Evolutionary conservation across 1,284 basidiomycete genomes (phyloP).

Genomic region (Malassezia japonica): DNA sequence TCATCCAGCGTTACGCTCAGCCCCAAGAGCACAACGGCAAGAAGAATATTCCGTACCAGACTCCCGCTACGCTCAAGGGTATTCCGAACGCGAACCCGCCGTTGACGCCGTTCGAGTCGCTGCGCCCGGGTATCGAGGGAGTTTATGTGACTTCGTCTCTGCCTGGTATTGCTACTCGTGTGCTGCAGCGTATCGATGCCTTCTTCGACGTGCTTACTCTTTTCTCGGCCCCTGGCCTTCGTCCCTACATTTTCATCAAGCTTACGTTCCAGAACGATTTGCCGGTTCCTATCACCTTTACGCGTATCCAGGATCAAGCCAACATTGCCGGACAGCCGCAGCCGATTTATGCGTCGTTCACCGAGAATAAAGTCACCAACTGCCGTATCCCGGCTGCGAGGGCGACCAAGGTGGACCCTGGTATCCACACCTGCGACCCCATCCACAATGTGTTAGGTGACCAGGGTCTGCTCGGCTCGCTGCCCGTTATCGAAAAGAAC

Average conservation of each 20-base stretch:
- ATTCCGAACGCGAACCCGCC: conserved; percentile 38
- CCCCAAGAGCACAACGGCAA: conserved; percentile 34
- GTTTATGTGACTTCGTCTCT: conserved; percentile 55
- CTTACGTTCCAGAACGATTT: conserved; percentile 21
- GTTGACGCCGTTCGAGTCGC: conserved; percentile 59
- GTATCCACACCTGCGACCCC: conserved; percentile 14
- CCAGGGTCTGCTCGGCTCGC: conserved; percentile 25
- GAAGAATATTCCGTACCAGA: conserved; percentile 1
- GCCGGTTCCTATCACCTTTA: conserved; percentile 19
- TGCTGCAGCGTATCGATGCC: conserved; percentile 26
- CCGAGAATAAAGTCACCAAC: not conserved
- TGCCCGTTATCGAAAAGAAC: conserved; percentile 23
- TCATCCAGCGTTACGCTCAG: conserved; percentile 42
- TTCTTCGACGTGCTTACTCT: conserved; percentile 23
- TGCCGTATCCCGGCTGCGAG: conserved; percentile 3
- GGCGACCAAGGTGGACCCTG: conserved; percentile 5
- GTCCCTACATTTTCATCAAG: conserved; percentile 16
- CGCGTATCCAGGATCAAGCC: conserved; percentile 21
- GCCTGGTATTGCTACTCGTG: conserved; percentile 49
- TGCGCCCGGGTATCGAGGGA: conserved; percentile 57
- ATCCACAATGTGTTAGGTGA: conserved; percentile 25
- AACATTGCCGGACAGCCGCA: conserved; percentile 7
- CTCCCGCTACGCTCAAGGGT: conserved; percentile 17
- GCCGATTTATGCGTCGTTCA: not conserved
- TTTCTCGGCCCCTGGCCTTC: conserved; percentile 14